These are phyloP conservation scores for Talinum fruticosum DNA, from an alignment of 148 eudicot species.

Conservation along the genomic window DNA sequence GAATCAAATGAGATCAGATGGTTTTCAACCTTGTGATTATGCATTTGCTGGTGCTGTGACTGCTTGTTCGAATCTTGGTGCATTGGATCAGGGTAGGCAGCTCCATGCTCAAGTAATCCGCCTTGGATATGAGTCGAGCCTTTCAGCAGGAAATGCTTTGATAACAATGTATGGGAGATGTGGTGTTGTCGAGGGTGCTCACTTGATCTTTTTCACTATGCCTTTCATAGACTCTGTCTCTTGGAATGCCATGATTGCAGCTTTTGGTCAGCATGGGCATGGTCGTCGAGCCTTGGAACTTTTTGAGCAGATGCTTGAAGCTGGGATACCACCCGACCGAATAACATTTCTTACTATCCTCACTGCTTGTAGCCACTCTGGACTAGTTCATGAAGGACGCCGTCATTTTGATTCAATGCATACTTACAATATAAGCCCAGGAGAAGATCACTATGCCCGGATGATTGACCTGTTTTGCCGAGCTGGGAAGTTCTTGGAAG, in stretches of 20 bases:
- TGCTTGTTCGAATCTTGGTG: constrained; percentile 57
- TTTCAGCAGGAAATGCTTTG: constrained; percentile 59
- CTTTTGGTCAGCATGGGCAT: constrained; percentile 59
- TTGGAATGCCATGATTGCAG: constrained; percentile 73
- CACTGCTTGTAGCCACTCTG: constrained; percentile 69
- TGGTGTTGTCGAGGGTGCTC: constrained; percentile 49
- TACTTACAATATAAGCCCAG: constrained; percentile 42
- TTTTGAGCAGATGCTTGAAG: constrained; percentile 52
- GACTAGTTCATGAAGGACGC: constrained; percentile 51
- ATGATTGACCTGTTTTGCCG: constrained; percentile 57
- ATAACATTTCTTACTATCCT: constrained; percentile 57
- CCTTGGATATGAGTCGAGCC: constrained; percentile 52
- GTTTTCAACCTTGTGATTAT: constrained; percentile 57
- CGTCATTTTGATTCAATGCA: constrained; percentile 47
- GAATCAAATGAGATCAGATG: constrained; percentile 50
- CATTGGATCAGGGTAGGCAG: constrained; percentile 54
- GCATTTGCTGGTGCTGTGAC: constrained; percentile 55
- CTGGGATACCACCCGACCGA: constrained; percentile 46
- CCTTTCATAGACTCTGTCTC: constrained; percentile 55
- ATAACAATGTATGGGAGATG: constrained; percentile 72
- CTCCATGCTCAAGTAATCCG: constrained; percentile 53
- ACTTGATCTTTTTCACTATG: constrained; percentile 41
- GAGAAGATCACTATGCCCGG: constrained; percentile 67
- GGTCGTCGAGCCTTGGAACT: constrained; percentile 51
- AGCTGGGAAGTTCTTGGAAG: constrained; percentile 62